phyloP scores from a whole-genome alignment of 2,329 filamentous ascomycete species.

The Cladophialophora immunda region DNA sequence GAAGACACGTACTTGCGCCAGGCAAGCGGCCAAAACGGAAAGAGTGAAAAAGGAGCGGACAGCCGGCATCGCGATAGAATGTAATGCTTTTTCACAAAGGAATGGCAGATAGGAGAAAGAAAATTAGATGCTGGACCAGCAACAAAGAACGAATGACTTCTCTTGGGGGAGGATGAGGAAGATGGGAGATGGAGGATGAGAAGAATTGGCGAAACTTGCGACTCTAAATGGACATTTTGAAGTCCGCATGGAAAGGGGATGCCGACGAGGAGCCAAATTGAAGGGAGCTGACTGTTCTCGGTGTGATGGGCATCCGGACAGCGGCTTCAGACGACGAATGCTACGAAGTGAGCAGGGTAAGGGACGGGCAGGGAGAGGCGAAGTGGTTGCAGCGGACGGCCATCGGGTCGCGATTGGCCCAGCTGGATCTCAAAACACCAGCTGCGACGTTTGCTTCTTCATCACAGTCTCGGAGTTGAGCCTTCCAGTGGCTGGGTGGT shows the following conservation, averaged over 20 bases:
- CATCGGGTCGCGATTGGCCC: constrained; percentile 30
- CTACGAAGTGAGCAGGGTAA: constrained; percentile 23
- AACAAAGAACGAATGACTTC: constrained; percentile 39
- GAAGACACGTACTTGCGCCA: constrained; percentile 39
- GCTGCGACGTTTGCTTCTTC: constrained; percentile 35
- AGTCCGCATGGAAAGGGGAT: constrained; percentile 16
- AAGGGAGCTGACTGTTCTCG: constrained; percentile 33
- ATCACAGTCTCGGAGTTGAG: constrained; percentile 33
- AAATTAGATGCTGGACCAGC: constrained; percentile 36
- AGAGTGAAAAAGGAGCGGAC: constrained; percentile 37
- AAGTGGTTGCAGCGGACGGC: constrained; percentile 22
- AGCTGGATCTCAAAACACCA: constrained; percentile 34
- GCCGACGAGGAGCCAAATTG: constrained; percentile 29
- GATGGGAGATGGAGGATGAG: constrained; percentile 25
- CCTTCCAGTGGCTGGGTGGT: constrained; percentile 32
- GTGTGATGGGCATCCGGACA: constrained; percentile 36
- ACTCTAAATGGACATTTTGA: constrained; percentile 35
- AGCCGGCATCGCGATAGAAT: constrained; percentile 37
- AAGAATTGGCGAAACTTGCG: constrained; percentile 25
- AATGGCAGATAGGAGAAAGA: constrained; percentile 22
- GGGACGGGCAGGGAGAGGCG: constrained; percentile 18
- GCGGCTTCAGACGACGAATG: constrained; percentile 37
- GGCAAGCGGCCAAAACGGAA: constrained; percentile 39
- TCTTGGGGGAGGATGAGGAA: constrained; percentile 19
- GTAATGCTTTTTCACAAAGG: constrained; percentile 26